Conservation (phyloP, 208 protist genomes). For the Trypanosoma boissoni region DNA sequence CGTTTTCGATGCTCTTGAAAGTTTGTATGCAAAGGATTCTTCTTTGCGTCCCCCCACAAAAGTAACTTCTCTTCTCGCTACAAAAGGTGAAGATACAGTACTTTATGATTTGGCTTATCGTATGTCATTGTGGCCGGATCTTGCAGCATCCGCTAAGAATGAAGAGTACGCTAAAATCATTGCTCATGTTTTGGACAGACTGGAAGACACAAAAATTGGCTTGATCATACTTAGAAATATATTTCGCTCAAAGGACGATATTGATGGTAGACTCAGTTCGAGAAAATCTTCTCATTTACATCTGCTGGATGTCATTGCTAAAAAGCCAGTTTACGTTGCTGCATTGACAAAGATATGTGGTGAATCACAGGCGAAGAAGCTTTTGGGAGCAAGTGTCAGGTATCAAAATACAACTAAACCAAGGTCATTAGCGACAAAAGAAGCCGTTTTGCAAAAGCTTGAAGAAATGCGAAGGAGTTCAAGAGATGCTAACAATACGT, state of each 20-base stretch:
- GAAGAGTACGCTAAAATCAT: slow-evolving; percentile 50
- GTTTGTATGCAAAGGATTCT: slow-evolving; percentile 20
- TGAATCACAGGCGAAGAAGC: slow-evolving; percentile 36
- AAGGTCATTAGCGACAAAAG: slow-evolving; percentile 54
- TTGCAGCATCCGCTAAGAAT: slow-evolving; percentile 34
- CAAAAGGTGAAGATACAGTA: slow-evolving; percentile 25
- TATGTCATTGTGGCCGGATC: slow-evolving; percentile 45
- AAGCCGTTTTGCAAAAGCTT: slow-evolving; percentile 59
- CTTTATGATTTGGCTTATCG: slow-evolving; percentile 35
- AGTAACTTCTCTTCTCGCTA: slow-evolving; percentile 40
- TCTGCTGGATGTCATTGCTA: slow-evolving; percentile 48
- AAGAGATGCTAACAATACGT: not conserved
- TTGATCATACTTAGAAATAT: slow-evolving; percentile 37
- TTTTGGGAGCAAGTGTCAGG: slow-evolving; percentile 48
- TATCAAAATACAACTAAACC: slow-evolving; percentile 63
- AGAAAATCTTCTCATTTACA: slow-evolving; percentile 55
- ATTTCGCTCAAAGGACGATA: slow-evolving; percentile 38
- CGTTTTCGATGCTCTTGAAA: slow-evolving; percentile 33
- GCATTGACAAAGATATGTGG: slow-evolving; percentile 48
- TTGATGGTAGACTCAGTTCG: slow-evolving; percentile 39
- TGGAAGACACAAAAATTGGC: slow-evolving; percentile 29
- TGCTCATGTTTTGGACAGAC: slow-evolving; percentile 38
- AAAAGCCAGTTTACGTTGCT: slow-evolving; percentile 34
- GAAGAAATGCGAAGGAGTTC: slow-evolving; percentile 14
- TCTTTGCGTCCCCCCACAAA: slow-evolving; percentile 35